Evolutionary conservation across 306 rosid genomes (phyloP).

Genomic region (Amphicarpaea edgeworthii): DNA sequence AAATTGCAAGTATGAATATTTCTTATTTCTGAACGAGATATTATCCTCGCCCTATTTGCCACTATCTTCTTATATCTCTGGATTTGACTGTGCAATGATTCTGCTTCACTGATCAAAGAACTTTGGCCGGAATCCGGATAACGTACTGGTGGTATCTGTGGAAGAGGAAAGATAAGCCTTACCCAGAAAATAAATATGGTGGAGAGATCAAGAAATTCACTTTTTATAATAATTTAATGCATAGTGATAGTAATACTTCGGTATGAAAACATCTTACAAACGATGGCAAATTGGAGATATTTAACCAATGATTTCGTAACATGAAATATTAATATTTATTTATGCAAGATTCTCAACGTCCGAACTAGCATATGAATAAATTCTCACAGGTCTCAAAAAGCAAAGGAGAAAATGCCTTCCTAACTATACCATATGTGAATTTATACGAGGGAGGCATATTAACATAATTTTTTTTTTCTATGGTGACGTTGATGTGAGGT

Average conservation of each 20-base stretch:
- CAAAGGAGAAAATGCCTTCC: not conserved
- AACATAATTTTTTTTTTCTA: no score
- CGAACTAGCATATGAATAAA: not conserved
- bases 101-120: not conserved
- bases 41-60: not conserved
- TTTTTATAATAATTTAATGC: not conserved
- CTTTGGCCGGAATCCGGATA: not conserved
- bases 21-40: not conserved
- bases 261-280: not conserved
- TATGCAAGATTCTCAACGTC: not conserved
- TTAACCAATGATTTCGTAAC: not conserved
- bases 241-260: no score
- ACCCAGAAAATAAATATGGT: no score
- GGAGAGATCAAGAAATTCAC: not conserved
- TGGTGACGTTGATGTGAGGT: no score
- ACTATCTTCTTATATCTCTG: conserved; percentile 30
- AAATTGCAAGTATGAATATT: not conserved
- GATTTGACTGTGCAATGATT: conserved; percentile 13
- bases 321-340: not conserved
- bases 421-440: not conserved
- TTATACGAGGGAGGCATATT: not conserved
- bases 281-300: not conserved
- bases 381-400: not conserved
- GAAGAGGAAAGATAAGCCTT: no score
- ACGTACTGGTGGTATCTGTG: not conserved